Evolutionary conservation across 805 yeast genomes (phyloP).

Genomic region (Saccharomycopsis fermentans): DNA sequence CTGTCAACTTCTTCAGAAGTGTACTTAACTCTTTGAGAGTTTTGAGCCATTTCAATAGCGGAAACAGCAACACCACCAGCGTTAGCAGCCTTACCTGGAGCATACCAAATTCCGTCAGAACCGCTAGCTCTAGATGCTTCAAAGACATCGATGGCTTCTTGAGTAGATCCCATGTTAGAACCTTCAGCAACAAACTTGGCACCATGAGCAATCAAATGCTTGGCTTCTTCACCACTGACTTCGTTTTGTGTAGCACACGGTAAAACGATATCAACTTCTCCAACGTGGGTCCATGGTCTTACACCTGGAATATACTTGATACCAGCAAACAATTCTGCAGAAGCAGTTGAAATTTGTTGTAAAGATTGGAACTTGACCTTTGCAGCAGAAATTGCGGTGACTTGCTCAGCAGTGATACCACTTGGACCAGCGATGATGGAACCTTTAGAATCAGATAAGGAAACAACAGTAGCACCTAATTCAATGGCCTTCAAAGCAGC

Average conservation of each 20-base stretch:
- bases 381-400: slow-evolving; percentile 64
- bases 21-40: slow-evolving; percentile 91
- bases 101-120: slow-evolving; percentile 75
- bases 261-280: slow-evolving; percentile 87
- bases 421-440: slow-evolving; percentile 54
- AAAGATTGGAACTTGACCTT: slow-evolving; percentile 70
- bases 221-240: slow-evolving; percentile 94
- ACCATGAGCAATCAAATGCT: slow-evolving; percentile 87
- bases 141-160: slow-evolving; percentile 91
- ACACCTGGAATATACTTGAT: slow-evolving; percentile 85
- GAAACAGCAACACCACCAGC: slow-evolving; percentile 99
- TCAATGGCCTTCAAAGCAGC: slow-evolving; percentile 97
- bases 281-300: slow-evolving; percentile 93
- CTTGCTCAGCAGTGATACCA: slow-evolving; percentile 80
- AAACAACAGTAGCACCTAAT: slow-evolving; percentile 91
- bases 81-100: slow-evolving; percentile 99
- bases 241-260: slow-evolving; percentile 99
- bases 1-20: slow-evolving; percentile 84
- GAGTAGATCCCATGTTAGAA: slow-evolving; percentile 98
- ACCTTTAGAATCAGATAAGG: slow-evolving; percentile 94
- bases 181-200: slow-evolving; percentile 95
- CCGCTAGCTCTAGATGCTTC: slow-evolving; percentile 63
- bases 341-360: slow-evolving; percentile 50
- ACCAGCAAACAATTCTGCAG: slow-evolving; percentile 37
- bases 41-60: slow-evolving; percentile 99